Evolutionary conservation across 805 yeast species (phyloP).

Genomic region (Brettanomyces nanus): DNA sequence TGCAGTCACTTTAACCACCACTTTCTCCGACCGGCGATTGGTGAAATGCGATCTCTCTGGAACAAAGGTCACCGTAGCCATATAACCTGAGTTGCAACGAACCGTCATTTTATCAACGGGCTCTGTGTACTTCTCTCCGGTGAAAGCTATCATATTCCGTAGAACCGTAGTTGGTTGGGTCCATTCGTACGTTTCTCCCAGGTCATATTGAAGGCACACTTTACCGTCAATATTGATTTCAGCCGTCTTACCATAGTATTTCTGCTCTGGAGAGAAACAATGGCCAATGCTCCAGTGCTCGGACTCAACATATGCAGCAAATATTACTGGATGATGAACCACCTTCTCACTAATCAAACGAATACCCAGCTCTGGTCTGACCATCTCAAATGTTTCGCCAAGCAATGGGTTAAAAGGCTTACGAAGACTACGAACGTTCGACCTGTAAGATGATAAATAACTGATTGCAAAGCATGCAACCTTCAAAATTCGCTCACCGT

Average conservation of each 20-base stretch:
- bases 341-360: conserved; percentile 81
- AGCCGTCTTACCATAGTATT: conserved; percentile 91
- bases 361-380: conserved; percentile 72
- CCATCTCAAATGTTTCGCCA: conserved; percentile 89
- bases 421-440: conserved; percentile 66
- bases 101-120: conserved; percentile 67
- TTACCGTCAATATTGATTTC: conserved; percentile 75
- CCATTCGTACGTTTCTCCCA: conserved; percentile 75
- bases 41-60: conserved; percentile 81
- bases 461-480: conserved; percentile 81
- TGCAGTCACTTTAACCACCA: conserved; percentile 37
- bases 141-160: conserved; percentile 63
- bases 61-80: conserved; percentile 59
- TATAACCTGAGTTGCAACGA: conserved; percentile 58
- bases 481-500: conserved; percentile 53
- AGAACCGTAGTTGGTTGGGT: conserved; percentile 72
- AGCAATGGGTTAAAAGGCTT: conserved; percentile 93
- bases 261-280: conserved; percentile 69
- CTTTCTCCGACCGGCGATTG: conserved; percentile 71
- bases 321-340: conserved; percentile 75
- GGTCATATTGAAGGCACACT: conserved; percentile 40
- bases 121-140: conserved; percentile 92
- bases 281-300: conserved; percentile 58
- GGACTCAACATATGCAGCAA: conserved; percentile 75
- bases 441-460: conserved; percentile 59